Evolutionary conservation across 2,329 filamentous ascomycete species (phyloP), one percentile per base, ranked within the genome.

Genomic region (Sporothrix mexicana): DNA sequence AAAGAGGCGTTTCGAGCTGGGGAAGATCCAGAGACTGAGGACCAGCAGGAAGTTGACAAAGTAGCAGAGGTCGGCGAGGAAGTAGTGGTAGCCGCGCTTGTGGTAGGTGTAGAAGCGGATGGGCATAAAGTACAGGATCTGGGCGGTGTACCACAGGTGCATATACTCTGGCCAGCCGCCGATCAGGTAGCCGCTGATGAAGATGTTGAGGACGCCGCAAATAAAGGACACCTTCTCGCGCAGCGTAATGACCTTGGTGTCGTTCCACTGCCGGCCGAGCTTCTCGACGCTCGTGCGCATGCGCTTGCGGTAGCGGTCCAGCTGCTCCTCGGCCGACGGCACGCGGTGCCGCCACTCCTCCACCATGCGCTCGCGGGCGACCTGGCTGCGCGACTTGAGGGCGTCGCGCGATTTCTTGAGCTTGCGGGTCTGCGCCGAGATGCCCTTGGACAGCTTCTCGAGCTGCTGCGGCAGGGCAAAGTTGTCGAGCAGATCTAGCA

Each of bases 161-260:
- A 98, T 97, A 80, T 90, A 92, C 77, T 97, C 86, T 0, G 96
- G 94, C 77, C 87, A 91, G 43, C 90, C 94, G 74, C 96, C 96
- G 70, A 99, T 92, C 64, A 99, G 85, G 81, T 97, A 98, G 73
- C 95, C 96, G 76, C 94, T 97, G 80, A 98, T 90, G 82, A 99
- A 97, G 81, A 99, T 96, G 83, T 99, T 99, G 84, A 98, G 89
- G 77, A 98, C 95, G 78, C 94, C 96, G 74, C 91, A 95, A 75
- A 99, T 98, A 82, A 99, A 99, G 6, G 95, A 95, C 67, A 97
- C 85, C 86, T 99, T 99, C 84, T 99, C 96, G 73, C 95, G 91
- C 68, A 93, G 82, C 1, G 94, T 98, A 77, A 99, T 94, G 9
- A 90, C 91, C 78, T 94, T 94, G 20, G 93, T 93, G 79, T 97